phyloP scores from a whole-genome alignment of 805 yeast species.

The Pichia cephalocereana region DNA sequence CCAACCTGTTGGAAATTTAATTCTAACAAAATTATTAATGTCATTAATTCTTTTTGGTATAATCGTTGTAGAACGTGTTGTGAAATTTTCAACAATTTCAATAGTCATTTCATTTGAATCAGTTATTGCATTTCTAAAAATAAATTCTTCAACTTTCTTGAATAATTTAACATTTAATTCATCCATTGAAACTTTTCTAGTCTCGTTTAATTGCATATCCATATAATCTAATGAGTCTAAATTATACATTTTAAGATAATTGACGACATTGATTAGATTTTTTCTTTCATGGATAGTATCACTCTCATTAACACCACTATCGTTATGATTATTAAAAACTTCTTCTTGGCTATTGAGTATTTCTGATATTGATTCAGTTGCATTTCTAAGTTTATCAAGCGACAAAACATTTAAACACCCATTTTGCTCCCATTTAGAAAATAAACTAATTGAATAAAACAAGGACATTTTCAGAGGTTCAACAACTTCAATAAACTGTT shows the following conservation, averaged over 20 bases:
- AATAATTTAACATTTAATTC: not conserved
- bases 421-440: conserved; percentile 4
- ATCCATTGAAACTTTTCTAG: too few species aligned
- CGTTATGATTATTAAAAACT: too few species aligned
- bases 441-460: not conserved
- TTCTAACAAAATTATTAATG: conserved; percentile 1
- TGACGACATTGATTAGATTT: not conserved
- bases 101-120: not conserved
- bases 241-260: conserved; percentile 3
- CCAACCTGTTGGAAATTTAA: conserved; percentile 1
- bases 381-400: not conserved
- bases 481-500: not conserved
- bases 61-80: not conserved
- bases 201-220: not conserved
- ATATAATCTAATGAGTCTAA: not conserved
- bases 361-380: not conserved
- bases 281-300: not conserved
- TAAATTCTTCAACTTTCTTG: conserved; percentile 1
- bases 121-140: not conserved
- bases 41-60: not conserved
- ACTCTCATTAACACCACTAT: too few species aligned
- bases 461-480: not conserved
- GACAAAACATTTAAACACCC: not conserved
- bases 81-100: not conserved
- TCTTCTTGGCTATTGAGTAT: not conserved